phyloP scores from a whole-genome alignment of 140 eudicot species.

The Stevia rebaudiana region DNA sequence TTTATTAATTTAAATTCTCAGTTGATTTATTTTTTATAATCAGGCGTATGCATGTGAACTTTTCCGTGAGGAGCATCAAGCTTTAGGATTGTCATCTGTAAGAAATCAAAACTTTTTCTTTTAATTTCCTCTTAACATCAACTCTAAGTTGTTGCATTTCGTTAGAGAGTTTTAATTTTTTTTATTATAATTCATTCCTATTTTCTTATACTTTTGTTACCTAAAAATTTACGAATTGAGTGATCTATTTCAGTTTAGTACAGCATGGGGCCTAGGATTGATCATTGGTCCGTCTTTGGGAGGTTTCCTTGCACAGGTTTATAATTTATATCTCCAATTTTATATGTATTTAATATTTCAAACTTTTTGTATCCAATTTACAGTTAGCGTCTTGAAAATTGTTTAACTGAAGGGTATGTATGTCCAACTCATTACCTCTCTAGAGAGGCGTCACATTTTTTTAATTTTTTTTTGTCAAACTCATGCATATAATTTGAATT shows the following conservation, averaged over 20 bases:
- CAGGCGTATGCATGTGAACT: slow-evolving; percentile 88
- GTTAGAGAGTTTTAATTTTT: not conserved
- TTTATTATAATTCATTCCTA: not conserved
- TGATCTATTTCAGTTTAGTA: slow-evolving; percentile 49
- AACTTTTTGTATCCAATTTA: not conserved
- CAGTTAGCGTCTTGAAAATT: not conserved
- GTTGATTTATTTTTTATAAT: not conserved
- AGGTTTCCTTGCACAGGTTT: slow-evolving; percentile 93
- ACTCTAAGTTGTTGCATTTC: slow-evolving; percentile 11
- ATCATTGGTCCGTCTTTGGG: slow-evolving; percentile 85
- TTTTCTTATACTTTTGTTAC: not conserved
- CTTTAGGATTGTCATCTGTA: slow-evolving; percentile 68
- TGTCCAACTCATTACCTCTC: slow-evolving; percentile 11
- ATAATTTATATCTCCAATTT: slow-evolving; percentile 24
- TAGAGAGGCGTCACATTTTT: not conserved
- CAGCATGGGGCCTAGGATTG: slow-evolving; percentile 85
- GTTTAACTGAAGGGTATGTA: not conserved
- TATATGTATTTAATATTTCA: not conserved
- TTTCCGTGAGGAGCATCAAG: slow-evolving; percentile 54
- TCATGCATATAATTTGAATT: not conserved
- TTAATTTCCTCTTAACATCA: not conserved
- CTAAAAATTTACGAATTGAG: not conserved
- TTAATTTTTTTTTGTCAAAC: not conserved
- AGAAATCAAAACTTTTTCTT: slow-evolving; percentile 14
- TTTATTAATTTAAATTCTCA: not conserved